Conservation (phyloP, 148 eudicot species). For the Vaccinium corymbosum region DNA sequence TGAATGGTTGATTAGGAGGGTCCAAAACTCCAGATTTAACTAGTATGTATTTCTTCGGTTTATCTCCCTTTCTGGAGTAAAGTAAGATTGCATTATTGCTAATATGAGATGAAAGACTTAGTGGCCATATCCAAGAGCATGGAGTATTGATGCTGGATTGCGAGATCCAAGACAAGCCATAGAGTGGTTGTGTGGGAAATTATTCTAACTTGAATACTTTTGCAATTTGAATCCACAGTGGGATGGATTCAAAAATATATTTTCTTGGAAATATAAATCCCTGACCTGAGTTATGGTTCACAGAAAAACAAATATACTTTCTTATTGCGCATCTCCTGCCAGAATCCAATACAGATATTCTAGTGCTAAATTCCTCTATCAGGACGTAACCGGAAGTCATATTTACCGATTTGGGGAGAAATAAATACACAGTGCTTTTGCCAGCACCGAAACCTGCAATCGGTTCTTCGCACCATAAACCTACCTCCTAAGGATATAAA, state of each 20-base stretch:
- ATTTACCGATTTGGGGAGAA: not conserved
- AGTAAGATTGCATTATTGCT: not conserved
- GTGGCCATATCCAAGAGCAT: not conserved
- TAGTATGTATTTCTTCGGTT: not conserved
- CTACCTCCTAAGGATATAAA: not conserved
- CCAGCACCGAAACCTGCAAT: not conserved
- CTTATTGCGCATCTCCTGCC: not conserved
- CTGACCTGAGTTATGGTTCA: not conserved
- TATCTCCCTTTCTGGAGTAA: not conserved
- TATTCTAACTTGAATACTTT: not conserved
- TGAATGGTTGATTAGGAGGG: conserved; percentile 8
- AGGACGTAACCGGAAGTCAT: not conserved
- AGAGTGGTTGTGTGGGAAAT: not conserved
- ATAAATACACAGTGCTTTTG: not conserved
- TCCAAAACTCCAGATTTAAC: not conserved
- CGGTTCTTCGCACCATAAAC: not conserved
- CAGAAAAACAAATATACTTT: not conserved
- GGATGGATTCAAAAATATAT: not conserved
- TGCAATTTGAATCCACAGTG: conserved; percentile 2
- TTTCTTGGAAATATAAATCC: not conserved
- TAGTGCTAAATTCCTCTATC: not conserved
- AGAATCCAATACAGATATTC: not conserved
- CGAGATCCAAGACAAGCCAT: not conserved
- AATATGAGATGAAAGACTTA: not conserved
- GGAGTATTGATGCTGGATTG: not conserved